Base-by-base conservation (phyloP, 2,329 filamentous ascomycete species). In the Fusarium sp. region DNA sequence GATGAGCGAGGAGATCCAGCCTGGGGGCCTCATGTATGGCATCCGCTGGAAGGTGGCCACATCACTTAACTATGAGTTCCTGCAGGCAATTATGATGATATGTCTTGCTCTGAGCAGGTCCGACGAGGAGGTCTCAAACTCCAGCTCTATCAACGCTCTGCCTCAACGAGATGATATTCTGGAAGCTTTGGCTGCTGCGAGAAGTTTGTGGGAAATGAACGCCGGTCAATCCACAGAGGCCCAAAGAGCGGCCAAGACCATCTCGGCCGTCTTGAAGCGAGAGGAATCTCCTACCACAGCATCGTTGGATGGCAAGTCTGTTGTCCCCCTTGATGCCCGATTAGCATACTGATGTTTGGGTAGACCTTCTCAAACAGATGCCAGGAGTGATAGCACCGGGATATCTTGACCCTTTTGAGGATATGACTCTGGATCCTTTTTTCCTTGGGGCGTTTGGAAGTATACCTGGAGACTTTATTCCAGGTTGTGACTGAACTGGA, bases 41-140 rank as follows among this genome's bases (percentile, higher is more conserved):
- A 71, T 75, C n/a, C 70, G 67, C 16, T 75, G 73, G 70, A 73
- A 70, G 31, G 68, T 75, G 35, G 57, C 64, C 6, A 55, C 73
- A 10, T 67, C 67, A 16, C 65, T 75, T 11, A 71, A 64, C 8
- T 65, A 66, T 20, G 73, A 75, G 27, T 73, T 75, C 27, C 46
- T 75, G 8, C 73, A 67, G 31, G 67, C 70, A 24, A 73, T 65
- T 11, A 71, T 67, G 62, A 75, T 75, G 70, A n/a, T 73, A 11
- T 75, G 73, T 44, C 65, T 71, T 59, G 61, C 65, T 8, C 24
- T 75, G 12, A 74, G 61, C 27, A 66, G 55, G 49, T 58, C 24
- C 2, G 36, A n/a, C n/a, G n/a, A n/a, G n/a, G n/a, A n/a, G n/a
- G n/a, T n/a, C n/a, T n/a, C n/a, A n/a, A n/a, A n/a, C n/a, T n/a